Evolutionary conservation across 805 yeast species (phyloP).

Genomic region (Metschnikowia kofuensis): DNA sequence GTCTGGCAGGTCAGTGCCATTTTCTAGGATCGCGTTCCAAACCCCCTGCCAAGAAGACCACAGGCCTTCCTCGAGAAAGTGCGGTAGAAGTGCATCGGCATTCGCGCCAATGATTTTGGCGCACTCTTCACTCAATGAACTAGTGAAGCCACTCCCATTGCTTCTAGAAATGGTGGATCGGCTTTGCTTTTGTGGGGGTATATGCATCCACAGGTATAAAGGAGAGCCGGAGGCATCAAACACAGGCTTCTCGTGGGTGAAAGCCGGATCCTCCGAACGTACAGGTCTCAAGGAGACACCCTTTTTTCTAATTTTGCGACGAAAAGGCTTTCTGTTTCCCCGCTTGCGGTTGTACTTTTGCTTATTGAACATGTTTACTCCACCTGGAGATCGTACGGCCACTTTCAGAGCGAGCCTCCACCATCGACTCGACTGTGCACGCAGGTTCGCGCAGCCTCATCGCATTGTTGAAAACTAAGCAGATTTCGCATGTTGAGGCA

Average conservation of each 20-base stretch:
- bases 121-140: constrained; percentile 21
- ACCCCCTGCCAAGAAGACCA: constrained; percentile 30
- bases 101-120: constrained; percentile 29
- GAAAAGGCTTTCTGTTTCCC: constrained; percentile 7
- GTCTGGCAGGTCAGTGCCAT: constrained; percentile 29
- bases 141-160: not conserved
- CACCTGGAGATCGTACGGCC: not conserved
- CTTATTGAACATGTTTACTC: constrained; percentile 12
- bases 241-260: constrained; percentile 6
- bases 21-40: constrained; percentile 28
- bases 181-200: constrained; percentile 5
- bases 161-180: not conserved
- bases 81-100: constrained; percentile 19
- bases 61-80: constrained; percentile 23
- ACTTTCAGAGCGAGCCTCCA: not conserved
- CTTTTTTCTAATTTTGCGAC: constrained; percentile 7
- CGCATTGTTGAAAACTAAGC: not conserved
- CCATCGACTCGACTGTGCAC: too few relatives aligned
- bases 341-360: constrained; percentile 11
- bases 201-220: constrained; percentile 17
- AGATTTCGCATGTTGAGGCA: too few relatives aligned
- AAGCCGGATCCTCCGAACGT: not conserved
- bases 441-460: constrained; percentile 1
- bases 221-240: constrained; percentile 18
- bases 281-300: constrained; percentile 6